These are phyloP conservation scores for Ustilago lituana DNA, from an alignment of 1,284 basidiomycete genomes.

Conservation along the genomic window DNA sequence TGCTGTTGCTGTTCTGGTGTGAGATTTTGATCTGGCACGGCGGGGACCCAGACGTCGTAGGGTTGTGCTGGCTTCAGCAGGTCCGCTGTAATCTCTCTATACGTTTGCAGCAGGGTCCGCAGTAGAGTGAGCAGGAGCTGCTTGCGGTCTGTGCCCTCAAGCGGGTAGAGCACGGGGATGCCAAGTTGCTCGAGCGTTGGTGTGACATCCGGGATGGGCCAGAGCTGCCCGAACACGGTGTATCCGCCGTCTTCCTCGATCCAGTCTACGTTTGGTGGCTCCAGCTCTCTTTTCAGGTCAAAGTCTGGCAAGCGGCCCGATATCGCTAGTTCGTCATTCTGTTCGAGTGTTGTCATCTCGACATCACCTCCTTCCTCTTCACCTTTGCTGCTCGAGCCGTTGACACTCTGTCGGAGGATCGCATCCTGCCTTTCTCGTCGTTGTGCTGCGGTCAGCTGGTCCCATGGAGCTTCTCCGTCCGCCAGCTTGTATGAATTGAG, in stretches of 20 bases:
- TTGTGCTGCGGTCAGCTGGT: constrained; percentile 11
- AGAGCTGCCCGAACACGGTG: constrained; percentile 60
- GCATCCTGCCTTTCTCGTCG: constrained; percentile 29
- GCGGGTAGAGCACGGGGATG: constrained; percentile 53
- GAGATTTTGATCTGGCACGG: constrained; percentile 31
- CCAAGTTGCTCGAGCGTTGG: constrained; percentile 57
- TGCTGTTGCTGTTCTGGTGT: constrained; percentile 33
- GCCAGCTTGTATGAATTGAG: constrained; percentile 30
- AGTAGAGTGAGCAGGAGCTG: constrained; percentile 51
- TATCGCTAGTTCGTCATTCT: not conserved
- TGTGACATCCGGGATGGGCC: constrained; percentile 60
- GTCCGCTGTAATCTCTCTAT: constrained; percentile 54
- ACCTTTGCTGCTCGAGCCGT: not conserved
- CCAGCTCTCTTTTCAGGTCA: constrained; percentile 50
- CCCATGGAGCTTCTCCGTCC: constrained; percentile 31
- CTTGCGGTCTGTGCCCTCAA: constrained; percentile 34
- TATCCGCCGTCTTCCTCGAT: constrained; percentile 65
- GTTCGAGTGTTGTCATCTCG: constrained; percentile 9
- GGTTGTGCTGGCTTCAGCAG: constrained; percentile 57
- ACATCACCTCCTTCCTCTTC: constrained; percentile 10
- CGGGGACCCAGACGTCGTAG: constrained; percentile 54
- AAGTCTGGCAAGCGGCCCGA: constrained; percentile 36
- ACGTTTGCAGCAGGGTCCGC: constrained; percentile 65
- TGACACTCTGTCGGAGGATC: constrained; percentile 15
- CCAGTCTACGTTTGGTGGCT: constrained; percentile 59